Conservation (phyloP, 306 rosid genomes). For the Carpinus fangiana region DNA sequence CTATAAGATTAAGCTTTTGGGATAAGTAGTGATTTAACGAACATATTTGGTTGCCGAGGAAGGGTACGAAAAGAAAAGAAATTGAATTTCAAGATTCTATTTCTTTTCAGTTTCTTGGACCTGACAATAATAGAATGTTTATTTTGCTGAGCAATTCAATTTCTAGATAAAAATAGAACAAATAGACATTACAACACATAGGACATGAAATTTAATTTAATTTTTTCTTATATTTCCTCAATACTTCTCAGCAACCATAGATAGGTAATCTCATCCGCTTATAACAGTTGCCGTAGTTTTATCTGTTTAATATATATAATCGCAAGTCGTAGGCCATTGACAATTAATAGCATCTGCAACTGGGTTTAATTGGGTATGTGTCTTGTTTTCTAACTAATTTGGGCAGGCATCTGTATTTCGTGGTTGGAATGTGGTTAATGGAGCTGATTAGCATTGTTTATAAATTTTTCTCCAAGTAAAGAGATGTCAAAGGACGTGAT, state of each 20-base stretch:
- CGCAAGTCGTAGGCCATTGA: not conserved
- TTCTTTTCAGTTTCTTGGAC: not conserved
- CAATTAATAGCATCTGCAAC: not conserved
- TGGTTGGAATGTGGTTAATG: slow-evolving; percentile 18
- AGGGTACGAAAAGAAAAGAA: not conserved
- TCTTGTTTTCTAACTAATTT: slow-evolving; percentile 14
- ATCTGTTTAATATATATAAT: slow-evolving; percentile 11
- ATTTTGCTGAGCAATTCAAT: not conserved
- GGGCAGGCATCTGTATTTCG: slow-evolving; percentile 25
- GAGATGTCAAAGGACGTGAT: slow-evolving; percentile 42
- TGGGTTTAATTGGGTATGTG: slow-evolving; percentile 8
- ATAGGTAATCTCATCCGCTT: not conserved
- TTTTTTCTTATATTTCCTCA: not conserved
- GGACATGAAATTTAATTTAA: not conserved
- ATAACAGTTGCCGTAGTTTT: not conserved
- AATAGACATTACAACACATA: not conserved
- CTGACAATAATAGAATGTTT: not conserved
- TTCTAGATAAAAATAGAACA: not conserved
- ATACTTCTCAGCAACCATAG: not conserved
- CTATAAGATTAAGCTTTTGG: too few species aligned
- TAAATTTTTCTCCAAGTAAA: slow-evolving; percentile 1
- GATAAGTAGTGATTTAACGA: too few species aligned
- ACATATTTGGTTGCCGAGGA: too few species aligned
- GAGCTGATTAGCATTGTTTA: slow-evolving; percentile 10
- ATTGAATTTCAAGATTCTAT: not conserved